Conservation (phyloP, 768 basidiomycete species). For the Panus rudis region DNA sequence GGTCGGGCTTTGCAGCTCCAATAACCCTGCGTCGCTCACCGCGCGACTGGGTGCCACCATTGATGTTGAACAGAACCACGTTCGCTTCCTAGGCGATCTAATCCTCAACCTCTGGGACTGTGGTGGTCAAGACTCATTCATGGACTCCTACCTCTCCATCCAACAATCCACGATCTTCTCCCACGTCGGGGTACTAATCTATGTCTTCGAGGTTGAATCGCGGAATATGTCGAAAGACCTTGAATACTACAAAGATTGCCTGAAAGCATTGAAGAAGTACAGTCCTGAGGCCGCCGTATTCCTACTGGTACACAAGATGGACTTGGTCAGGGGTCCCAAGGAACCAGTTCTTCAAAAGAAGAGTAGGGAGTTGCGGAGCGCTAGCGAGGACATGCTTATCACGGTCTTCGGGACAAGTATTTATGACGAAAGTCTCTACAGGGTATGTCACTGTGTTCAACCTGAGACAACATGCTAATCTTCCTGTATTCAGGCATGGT, state of each 20-base stretch:
- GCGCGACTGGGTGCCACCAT: slow-evolving; percentile 92
- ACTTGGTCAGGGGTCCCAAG: slow-evolving; percentile 68
- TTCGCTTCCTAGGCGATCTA: slow-evolving; percentile 93
- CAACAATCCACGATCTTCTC: slow-evolving; percentile 94
- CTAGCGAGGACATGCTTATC: slow-evolving; percentile 51
- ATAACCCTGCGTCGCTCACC: slow-evolving; percentile 89
- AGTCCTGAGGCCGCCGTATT: slow-evolving; percentile 84
- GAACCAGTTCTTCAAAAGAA: slow-evolving; percentile 60
- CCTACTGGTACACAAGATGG: slow-evolving; percentile 96
- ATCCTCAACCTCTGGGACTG: slow-evolving; percentile 98
- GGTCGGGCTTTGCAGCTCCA: slow-evolving; percentile 66
- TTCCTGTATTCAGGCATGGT: slow-evolving; percentile 74
- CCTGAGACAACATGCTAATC: neutral
- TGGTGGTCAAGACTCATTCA: slow-evolving; percentile 96
- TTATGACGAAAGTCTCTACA: slow-evolving; percentile 95
- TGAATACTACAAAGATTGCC: slow-evolving; percentile 87
- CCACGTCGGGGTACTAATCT: slow-evolving; percentile 95
- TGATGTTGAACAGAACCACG: slow-evolving; percentile 96
- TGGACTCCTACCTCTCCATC: slow-evolving; percentile 91
- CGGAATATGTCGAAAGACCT: slow-evolving; percentile 81
- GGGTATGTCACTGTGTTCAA: slow-evolving; percentile 39
- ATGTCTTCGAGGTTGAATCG: slow-evolving; percentile 94
- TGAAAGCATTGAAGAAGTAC: slow-evolving; percentile 71
- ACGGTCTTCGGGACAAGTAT: slow-evolving; percentile 92
- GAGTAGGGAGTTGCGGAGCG: slow-evolving; percentile 63